These are phyloP conservation scores for Saururus chinensis DNA, from an alignment of 164 flowering plant genomes.

Conservation along the genomic window DNA sequence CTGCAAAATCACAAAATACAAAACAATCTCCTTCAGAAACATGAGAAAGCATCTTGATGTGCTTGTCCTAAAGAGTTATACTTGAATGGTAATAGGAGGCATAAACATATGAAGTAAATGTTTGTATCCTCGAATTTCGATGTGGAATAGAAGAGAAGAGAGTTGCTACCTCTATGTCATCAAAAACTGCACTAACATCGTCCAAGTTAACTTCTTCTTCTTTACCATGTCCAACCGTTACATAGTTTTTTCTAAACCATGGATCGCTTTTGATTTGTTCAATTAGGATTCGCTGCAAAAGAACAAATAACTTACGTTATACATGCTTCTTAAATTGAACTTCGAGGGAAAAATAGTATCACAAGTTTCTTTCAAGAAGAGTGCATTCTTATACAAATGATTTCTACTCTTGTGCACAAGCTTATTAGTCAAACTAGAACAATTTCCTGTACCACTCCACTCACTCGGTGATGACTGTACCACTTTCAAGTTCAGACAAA, in stretches of 20 bases:
- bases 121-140: background rate
- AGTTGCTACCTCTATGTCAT: conserved; percentile 77
- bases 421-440: too few species aligned
- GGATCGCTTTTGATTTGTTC: conserved; percentile 57
- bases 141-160: background rate
- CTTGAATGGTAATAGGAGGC: background rate
- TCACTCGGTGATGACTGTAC: too few species aligned
- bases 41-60: too few species aligned
- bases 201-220: conserved; percentile 85
- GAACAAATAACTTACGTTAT: too few species aligned
- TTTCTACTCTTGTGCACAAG: too few species aligned
- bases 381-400: too few species aligned
- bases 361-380: too few species aligned
- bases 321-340: too few species aligned
- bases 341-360: background rate
- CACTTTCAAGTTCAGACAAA: too few species aligned
- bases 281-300: conserved; percentile 71
- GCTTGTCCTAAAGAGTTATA: background rate
- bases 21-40: background rate
- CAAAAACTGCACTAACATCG: conserved; percentile 84
- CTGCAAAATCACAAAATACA: conserved; percentile 27
- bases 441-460: too few species aligned
- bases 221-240: conserved; percentile 36
- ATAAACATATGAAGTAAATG: background rate
- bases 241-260: conserved; percentile 70